Evolutionary conservation across 176 grass and related monocot genomes (phyloP), one percentile per base, ranked within the genome.

Genomic region (Cenchrus purpureus): DNA sequence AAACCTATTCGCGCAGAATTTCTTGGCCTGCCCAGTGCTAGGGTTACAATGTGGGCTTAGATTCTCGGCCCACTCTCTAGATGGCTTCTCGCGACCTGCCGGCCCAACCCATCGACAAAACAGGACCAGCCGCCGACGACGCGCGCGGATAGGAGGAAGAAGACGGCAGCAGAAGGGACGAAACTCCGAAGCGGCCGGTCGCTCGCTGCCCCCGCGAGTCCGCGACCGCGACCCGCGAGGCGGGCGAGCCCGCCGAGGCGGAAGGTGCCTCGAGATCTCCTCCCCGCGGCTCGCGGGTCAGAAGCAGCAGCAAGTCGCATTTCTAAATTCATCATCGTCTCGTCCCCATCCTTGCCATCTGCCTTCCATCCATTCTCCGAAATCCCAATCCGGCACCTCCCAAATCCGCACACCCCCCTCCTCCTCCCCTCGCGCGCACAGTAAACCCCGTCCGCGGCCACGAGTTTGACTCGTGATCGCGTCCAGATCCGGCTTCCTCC

Each of bases 401-500:
- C 48, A 52, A 73, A 73, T 48, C 70, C 70, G 22, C 71, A 16
- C 71, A 43, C 69, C 10, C 20, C 68, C 6, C 19, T 9, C 5
- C 45, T 9, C 45, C 8, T 46, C 22, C 11, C 45, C 31, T 4
- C 19, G 19, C 28, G 70, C 58, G 61, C 53, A 4, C 28, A 13
- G 17, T 20, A 11, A 50, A 49, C 60, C 78, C 63, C 50, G 9
- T 9, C n/a, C 25, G 13, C 48, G 49, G 49, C 61, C 55, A 7
- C 59, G 29, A 61, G 62, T 74, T 53, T 83, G 79, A 82, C 68
- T 48, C 60, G 20, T 10, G 0, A 12, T 20, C 46, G 52, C 61
- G 69, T 54, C 25, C 32, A 79, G 84, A 87, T 87, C 88, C 68
- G 74, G 49, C 43, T n/a, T 77, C 60, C 17, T 1, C 25, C 25